Base-by-base conservation (phyloP, 2,329 filamentous ascomycete genomes). In the Diaporthe vexans region DNA sequence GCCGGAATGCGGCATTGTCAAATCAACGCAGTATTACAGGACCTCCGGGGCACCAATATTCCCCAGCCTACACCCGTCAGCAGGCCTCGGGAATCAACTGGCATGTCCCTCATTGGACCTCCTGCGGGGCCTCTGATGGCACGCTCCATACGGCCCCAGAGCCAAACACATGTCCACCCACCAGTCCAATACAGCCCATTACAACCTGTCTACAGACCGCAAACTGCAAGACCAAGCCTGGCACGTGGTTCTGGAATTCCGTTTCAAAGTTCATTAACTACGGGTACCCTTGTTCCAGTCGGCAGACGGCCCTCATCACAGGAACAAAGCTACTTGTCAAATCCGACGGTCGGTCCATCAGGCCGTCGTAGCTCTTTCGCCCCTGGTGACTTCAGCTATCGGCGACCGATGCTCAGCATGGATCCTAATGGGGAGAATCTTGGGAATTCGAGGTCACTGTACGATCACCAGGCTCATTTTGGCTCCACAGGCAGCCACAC, bases 1-100 rank as follows among this genome's bases (percentile, higher is more conserved):
- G 73, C 52, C 4, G 73, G 70, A 33, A n/a, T 75, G 21, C 33
- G 3, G 24, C 46, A 74, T 13, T 24, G 43, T 19, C 48, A 40
- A 2, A 26, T 73, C 57, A 26, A 51, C 1, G 7, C 51, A 37
- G 29, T 40, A 9, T 29, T n/a, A 10, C 15, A 11, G n/a, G 19
- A 19, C 19, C 24, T 43, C 40, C n/a, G n/a, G 11, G 46, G n/a
- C 8, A 6, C 10, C 4, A 15, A 13, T 24, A 1, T 17, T 10
- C 29, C 37, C 4, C 4, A 24, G 11, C 24, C 10, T 10, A 4
- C 33, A 29, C 24, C 19, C 4, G 26, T 40, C 10, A 52, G 1
- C n/a, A 52, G 37, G 10, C 8, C 37, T 51, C 13, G 1, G 10
- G 17, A 40, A 4, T 11, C 35, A 5, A n/a, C 26, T 35, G 35